phyloP scores from a whole-genome alignment of 2,329 filamentous ascomycete genomes.

The Fusarium equiseti region DNA sequence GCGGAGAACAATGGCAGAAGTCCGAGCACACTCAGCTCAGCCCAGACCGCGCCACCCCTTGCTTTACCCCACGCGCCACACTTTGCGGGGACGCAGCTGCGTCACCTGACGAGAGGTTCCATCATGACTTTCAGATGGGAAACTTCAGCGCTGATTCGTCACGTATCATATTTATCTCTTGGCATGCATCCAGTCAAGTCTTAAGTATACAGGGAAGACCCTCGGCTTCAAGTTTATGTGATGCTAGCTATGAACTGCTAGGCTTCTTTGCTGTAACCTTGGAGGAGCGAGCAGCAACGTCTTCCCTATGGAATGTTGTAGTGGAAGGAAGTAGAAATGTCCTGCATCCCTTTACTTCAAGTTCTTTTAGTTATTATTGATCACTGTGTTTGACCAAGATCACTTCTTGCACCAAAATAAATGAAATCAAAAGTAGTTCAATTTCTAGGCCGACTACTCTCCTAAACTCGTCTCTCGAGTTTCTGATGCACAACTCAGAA shows the following conservation, averaged over 20 bases:
- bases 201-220: background rate
- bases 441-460: background rate
- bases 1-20: slow-evolving; percentile 38
- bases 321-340: background rate
- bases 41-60: slow-evolving; percentile 30
- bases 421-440: background rate
- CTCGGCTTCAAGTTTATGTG: background rate
- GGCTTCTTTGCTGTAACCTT: background rate
- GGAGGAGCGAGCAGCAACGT: background rate
- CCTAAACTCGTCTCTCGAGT: background rate
- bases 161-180: background rate
- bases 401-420: background rate
- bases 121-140: background rate
- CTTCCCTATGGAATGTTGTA: background rate
- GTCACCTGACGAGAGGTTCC: slow-evolving; percentile 10
- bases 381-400: background rate
- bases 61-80: slow-evolving; percentile 36
- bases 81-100: slow-evolving; percentile 18
- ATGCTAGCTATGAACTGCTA: background rate
- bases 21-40: slow-evolving; percentile 30
- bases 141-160: slow-evolving; percentile 1
- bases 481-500: background rate
- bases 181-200: background rate
- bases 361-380: background rate
- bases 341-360: background rate